Conservation (phyloP, 2,329 filamentous ascomycete species). For the Penicillium psychrosexuale region DNA sequence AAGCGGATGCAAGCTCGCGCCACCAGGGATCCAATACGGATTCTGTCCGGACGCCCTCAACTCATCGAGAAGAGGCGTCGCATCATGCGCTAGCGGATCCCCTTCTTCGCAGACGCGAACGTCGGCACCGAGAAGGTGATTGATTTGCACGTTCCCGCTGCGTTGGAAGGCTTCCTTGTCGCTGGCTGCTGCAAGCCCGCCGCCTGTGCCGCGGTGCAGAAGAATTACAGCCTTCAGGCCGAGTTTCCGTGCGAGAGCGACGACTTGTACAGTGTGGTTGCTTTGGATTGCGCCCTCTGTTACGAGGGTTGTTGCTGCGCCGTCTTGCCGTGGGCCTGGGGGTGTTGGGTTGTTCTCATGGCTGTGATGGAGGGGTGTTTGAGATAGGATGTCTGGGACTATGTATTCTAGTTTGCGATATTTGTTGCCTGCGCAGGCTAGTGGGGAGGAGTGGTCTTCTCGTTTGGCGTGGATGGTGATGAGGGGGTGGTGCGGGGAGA, state of each 20-base stretch:
- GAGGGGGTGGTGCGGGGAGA: constrained; percentile 9
- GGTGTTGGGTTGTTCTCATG: constrained; percentile 17
- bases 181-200: constrained; percentile 18
- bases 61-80: constrained; percentile 22
- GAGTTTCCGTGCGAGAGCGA: constrained; percentile 29
- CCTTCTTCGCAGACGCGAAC: constrained; percentile 57
- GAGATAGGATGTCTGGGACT: constrained; percentile 33
- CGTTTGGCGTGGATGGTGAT: constrained; percentile 33
- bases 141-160: constrained; percentile 29
- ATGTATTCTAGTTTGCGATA: constrained; percentile 41
- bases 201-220: constrained; percentile 30
- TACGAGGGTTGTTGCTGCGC: constrained; percentile 31
- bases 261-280: constrained; percentile 39
- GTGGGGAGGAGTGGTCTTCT: constrained; percentile 36
- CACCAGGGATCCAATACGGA: constrained; percentile 38
- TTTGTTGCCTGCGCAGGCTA: constrained; percentile 38
- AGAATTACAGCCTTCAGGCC: constrained; percentile 27
- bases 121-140: constrained; percentile 33
- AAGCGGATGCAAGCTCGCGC: constrained; percentile 33
- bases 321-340: constrained; percentile 1
- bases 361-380: constrained; percentile 11
- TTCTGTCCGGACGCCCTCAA: constrained; percentile 17
- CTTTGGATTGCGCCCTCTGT: constrained; percentile 39
- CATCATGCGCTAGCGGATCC: constrained; percentile 38
- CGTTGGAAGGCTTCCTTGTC: constrained; percentile 23